Conservation (phyloP, 768 basidiomycete species). For the Punctularia strigosozonata region DNA sequence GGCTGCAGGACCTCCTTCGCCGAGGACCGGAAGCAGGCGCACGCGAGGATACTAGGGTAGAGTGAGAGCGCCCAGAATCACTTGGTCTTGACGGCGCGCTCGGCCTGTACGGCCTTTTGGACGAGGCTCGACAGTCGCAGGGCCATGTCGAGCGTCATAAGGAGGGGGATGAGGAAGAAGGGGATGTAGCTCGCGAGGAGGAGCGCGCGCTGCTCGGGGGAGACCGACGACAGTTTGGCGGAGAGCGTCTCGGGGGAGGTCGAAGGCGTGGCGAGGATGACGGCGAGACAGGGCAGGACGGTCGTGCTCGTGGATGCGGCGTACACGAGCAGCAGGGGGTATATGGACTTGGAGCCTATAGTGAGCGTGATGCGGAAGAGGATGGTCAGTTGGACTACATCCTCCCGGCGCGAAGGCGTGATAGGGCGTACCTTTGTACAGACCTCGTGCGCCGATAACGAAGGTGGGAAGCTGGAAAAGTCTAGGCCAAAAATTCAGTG, state of each 20-base stretch:
- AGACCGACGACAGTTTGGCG: constrained; percentile 26
- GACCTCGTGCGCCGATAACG: constrained; percentile 47
- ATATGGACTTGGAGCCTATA: constrained; percentile 40
- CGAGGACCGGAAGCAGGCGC: no score
- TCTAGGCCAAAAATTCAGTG: constrained; percentile 17
- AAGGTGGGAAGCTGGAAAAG: constrained; percentile 72
- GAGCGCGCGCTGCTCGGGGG: constrained; percentile 37
- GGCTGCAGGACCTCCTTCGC: no score
- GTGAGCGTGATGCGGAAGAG: background rate
- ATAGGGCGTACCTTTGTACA: constrained; percentile 37
- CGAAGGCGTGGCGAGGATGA: constrained; percentile 44
- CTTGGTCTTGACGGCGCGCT: no score
- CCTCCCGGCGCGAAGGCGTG: background rate
- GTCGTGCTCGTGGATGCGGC: constrained; percentile 73
- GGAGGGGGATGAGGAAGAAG: constrained; percentile 59
- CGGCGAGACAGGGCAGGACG: constrained; percentile 55
- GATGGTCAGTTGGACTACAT: background rate
- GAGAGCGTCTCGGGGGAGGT: constrained; percentile 17
- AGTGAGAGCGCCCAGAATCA: no score
- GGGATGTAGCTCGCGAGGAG: constrained; percentile 65
- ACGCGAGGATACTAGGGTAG: no score
- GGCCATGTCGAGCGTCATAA: constrained; percentile 68
- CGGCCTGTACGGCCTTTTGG: no score
- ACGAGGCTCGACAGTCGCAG: constrained; percentile 16
- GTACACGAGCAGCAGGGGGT: constrained; percentile 58